phyloP scores from a whole-genome alignment of 441 rosid species.

The Populus hybrid region DNA sequence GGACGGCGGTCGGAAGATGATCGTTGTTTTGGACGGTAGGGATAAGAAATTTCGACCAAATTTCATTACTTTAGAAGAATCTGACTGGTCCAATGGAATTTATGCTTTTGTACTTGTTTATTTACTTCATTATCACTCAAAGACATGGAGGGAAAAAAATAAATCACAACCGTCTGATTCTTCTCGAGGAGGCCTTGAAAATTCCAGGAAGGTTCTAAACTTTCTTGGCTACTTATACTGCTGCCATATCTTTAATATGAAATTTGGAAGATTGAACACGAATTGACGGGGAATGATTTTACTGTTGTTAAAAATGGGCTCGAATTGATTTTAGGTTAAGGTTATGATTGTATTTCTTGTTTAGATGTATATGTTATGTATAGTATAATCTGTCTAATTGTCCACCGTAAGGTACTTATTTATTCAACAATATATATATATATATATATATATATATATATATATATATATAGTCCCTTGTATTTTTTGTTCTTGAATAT shows the following conservation, averaged over 20 bases:
- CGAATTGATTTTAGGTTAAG: too few relatives aligned
- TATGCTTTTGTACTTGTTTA: not conserved
- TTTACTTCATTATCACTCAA: not conserved
- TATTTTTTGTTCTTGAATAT: too few relatives aligned
- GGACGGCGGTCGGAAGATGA: not conserved
- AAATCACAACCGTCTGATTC: not conserved
- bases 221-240: not conserved
- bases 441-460: too few relatives aligned
- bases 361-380: too few relatives aligned
- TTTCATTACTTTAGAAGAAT: not conserved
- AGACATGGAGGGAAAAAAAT: not conserved
- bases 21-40: not conserved
- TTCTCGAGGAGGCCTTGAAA: not conserved
- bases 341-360: too few relatives aligned
- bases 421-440: too few relatives aligned
- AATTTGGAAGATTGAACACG: not conserved
- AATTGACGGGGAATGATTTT: not conserved
- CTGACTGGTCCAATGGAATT: not conserved
- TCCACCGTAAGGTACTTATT: too few relatives aligned
- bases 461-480: too few relatives aligned
- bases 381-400: too few relatives aligned
- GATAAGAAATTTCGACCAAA: not conserved
- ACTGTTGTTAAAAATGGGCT: not conserved
- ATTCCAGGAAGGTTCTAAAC: not conserved
- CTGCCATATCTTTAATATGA: not conserved